Evolutionary conservation across 805 yeast species (phyloP).

Genomic region (Wickerhamiella spandovensis): DNA sequence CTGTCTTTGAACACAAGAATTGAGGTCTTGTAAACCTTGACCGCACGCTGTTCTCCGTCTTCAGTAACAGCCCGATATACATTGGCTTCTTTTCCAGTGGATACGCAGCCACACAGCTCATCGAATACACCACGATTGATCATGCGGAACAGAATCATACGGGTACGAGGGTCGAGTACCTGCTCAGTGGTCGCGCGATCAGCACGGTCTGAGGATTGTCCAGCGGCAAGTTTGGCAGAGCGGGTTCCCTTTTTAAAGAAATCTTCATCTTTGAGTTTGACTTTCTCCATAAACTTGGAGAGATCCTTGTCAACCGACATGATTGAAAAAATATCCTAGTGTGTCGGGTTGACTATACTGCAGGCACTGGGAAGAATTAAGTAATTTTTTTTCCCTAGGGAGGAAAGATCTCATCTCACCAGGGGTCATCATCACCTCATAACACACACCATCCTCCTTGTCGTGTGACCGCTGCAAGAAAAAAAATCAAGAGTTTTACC

Average conservation of each 20-base stretch:
- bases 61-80: slow-evolving; percentile 61
- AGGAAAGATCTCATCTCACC: too few relatives aligned
- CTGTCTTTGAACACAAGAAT: slow-evolving; percentile 94
- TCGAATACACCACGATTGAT: slow-evolving; percentile 74
- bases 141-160: slow-evolving; percentile 66
- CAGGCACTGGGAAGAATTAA: not conserved
- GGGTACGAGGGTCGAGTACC: slow-evolving; percentile 88
- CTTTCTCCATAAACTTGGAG: slow-evolving; percentile 10
- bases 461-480: not conserved
- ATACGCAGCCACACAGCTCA: slow-evolving; percentile 80
- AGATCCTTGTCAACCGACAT: slow-evolving; percentile 4
- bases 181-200: slow-evolving; percentile 95
- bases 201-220: slow-evolving; percentile 47
- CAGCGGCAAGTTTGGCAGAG: slow-evolving; percentile 14
- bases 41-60: slow-evolving; percentile 49
- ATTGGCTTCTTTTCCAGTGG: slow-evolving; percentile 98
- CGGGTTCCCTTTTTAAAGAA: slow-evolving; percentile 18
- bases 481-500: not conserved
- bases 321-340: not conserved
- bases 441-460: not conserved
- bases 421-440: not conserved
- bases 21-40: slow-evolving; percentile 91
- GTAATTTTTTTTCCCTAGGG: not conserved
- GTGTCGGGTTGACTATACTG: not conserved
- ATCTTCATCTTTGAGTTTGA: slow-evolving; percentile 15